Conservation (phyloP, 129 eudicot genomes). For the Dittrichia graveolens region DNA sequence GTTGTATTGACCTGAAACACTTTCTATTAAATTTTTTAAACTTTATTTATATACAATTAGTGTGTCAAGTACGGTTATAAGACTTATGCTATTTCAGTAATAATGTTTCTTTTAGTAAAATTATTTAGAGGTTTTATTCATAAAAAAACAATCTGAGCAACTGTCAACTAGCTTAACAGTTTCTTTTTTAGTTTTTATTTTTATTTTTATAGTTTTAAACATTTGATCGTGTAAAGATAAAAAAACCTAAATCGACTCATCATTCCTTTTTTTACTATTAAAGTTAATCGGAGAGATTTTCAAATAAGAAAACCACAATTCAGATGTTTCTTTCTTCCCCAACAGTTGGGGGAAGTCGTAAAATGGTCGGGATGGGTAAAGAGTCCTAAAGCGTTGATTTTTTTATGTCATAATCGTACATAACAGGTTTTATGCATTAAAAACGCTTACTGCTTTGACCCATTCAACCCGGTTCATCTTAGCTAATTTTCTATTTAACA, state of each 20-base stretch:
- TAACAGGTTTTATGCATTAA: background rate
- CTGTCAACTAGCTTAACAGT: background rate
- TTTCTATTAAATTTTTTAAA: too few relatives aligned
- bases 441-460: background rate
- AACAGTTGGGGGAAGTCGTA: background rate
- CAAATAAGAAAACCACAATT: slow-evolving; percentile 6
- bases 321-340: background rate
- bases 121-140: background rate
- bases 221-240: too few relatives aligned
- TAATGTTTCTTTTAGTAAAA: background rate
- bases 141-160: too few relatives aligned
- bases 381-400: too few relatives aligned
- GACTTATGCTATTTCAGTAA: too few relatives aligned
- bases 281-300: background rate
- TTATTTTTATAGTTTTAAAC: too few relatives aligned
- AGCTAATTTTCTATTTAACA: background rate
- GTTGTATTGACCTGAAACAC: too few relatives aligned
- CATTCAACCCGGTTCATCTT: background rate
- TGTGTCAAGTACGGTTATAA: background rate
- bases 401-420: too few relatives aligned
- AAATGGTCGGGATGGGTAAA: background rate
- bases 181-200: too few relatives aligned
- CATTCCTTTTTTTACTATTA: background rate
- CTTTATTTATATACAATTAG: background rate
- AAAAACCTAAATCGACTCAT: too few relatives aligned